Evolutionary conservation across 169 alveolate genomes (phyloP).

Genomic region (Eimeria sp.): DNA sequence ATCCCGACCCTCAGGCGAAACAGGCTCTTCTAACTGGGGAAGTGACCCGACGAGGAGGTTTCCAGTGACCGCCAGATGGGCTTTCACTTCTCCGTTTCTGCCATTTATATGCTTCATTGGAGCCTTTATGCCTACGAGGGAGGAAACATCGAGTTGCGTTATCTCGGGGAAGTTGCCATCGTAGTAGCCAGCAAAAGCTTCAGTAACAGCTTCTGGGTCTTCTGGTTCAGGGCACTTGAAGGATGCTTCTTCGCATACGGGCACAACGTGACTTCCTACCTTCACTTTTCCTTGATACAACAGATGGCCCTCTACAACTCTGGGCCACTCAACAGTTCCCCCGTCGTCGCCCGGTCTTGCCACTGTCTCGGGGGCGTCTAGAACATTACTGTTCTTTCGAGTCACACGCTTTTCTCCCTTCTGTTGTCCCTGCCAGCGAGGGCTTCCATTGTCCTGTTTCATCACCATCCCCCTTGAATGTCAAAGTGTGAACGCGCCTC

Average conservation of each 20-base stretch:
- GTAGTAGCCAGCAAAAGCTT: conserved; percentile 12
- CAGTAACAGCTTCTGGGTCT: conserved; percentile 17
- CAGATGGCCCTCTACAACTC: conserved; percentile 56
- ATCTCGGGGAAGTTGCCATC: conserved; percentile 62
- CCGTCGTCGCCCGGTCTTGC: background rate
- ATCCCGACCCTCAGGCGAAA: background rate
- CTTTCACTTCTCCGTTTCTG: background rate
- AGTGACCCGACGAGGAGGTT: conserved; percentile 6
- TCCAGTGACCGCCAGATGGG: background rate
- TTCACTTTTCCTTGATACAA: conserved; percentile 43
- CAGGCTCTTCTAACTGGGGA: background rate
- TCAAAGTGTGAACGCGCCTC: background rate
- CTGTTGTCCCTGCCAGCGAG: conserved; percentile 8
- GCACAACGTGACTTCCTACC: background rate
- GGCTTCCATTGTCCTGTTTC: background rate
- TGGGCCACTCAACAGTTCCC: conserved; percentile 4
- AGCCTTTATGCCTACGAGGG: conserved; percentile 7
- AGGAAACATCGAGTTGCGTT: conserved; percentile 11
- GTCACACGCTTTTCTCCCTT: background rate
- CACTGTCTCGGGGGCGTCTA: background rate
- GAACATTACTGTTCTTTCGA: background rate
- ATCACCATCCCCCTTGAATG: background rate
- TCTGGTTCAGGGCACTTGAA: background rate
- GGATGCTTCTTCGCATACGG: conserved; percentile 22
- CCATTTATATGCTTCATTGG: background rate